Percentiles rank a stretch among this genome's conserved stretches.
phyloP scores from a whole-genome alignment of 208 protist genomes.

The Jaenimonas drosophilae region DNA sequence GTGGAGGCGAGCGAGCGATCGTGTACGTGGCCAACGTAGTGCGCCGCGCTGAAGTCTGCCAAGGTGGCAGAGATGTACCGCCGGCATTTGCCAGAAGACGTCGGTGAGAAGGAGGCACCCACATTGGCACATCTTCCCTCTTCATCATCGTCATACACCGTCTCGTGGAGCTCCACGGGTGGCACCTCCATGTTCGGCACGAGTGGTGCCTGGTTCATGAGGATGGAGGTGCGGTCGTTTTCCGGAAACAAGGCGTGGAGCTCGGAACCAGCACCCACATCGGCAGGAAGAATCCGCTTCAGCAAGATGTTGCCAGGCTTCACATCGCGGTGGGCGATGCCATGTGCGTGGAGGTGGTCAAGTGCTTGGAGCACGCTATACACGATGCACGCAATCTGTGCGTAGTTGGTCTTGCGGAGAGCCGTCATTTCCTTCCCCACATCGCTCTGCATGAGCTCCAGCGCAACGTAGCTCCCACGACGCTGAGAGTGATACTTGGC shows the following conservation, averaged over 20 bases:
- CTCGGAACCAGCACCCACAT: too few species aligned
- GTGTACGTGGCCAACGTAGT: slow-evolving; percentile 17
- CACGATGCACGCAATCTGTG: slow-evolving; percentile 17
- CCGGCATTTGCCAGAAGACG: too few species aligned
- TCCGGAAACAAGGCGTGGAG: too few species aligned
- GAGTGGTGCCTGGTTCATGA: too few species aligned
- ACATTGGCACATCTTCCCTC: too few species aligned
- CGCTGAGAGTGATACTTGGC: slow-evolving; percentile 31
- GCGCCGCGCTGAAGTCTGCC: slow-evolving; percentile 72
- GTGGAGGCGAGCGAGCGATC: slow-evolving; percentile 10
- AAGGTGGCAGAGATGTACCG: slow-evolving; percentile 28
- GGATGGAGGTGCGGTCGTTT: too few species aligned
- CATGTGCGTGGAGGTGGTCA: slow-evolving; percentile 38
- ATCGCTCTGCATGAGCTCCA: slow-evolving; percentile 82
- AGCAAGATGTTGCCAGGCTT: slow-evolving; percentile 82
- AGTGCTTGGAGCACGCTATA: slow-evolving; percentile 45
- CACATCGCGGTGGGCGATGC: slow-evolving; percentile 65
- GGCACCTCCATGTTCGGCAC: too few species aligned
- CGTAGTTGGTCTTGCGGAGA: slow-evolving; percentile 31
- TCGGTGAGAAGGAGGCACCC: too few species aligned
- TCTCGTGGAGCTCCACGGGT: too few species aligned
- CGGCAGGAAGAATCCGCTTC: slow-evolving; percentile 8
- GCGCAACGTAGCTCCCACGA: slow-evolving; percentile 34
- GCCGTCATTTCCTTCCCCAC: slow-evolving; percentile 27
- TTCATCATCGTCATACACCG: too few species aligned